Base-by-base conservation (phyloP, 2,329 filamentous ascomycete genomes). In the Amesomyces nigricolor region DNA sequence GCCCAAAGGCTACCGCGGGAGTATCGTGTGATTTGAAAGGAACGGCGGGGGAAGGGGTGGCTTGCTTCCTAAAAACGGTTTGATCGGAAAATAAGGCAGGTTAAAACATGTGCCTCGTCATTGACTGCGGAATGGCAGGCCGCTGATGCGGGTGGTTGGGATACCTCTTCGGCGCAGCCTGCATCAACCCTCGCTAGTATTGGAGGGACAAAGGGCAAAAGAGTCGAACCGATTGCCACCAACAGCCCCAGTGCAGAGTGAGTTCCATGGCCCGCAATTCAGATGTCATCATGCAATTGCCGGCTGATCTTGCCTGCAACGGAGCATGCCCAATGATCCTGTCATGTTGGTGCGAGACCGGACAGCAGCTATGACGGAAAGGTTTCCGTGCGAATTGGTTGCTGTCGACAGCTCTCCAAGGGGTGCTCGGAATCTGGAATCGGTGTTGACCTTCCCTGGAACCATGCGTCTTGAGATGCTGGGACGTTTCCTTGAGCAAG, bases 111-210 rank as follows among this genome's bases (percentile, higher is more conserved):
- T 62, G 62, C 60, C 35, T 54, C 58, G 46, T 58, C 49, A 60
- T 60, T 59, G 48, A 58, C 51, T 60, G 60, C 61, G 62, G 61
- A 63, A 64, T 63, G 62, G 52, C 58, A 63, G 56, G 59, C 59
- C 58, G 58, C 54, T 47, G 38, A 26, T 35, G 37, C 35, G 29
- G 51, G 51, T 54, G 55, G 59, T 63, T 58, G 55, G 55, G 54
- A 57, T 42, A 52, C 56, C 53, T 54, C 49, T 49, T 35, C 32
- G 5, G 4, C 22, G 37, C 54, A 53, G 52, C 56, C 52, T 49
- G 45, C 39, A 46, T 39, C 35, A 11, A 10, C 19, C 44, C 39
- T 42, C 42, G 32, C 45, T 38, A 47, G 44, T 10, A 49, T 22
- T 14, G 30, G 26, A 13, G 17, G 5, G 39, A 35, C 16, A 42